A percentile compares a stretch with the other conserved stretches of the same genome.
Conservation (phyloP, 805 yeast species). For the Kluyveromyces siamensis region DNA sequence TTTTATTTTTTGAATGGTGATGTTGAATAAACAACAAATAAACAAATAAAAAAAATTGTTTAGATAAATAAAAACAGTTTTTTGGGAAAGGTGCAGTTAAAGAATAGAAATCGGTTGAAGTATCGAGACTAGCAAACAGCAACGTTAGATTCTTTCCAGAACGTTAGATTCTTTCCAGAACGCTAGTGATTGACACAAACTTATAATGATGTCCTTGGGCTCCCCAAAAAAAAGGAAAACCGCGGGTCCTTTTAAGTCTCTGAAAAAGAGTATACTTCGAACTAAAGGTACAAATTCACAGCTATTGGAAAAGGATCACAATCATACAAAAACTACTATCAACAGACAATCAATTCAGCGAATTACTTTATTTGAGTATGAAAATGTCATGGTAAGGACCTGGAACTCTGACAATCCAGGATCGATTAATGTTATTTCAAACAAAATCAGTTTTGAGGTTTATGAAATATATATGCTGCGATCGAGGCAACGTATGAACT, state of each 20-base stretch:
- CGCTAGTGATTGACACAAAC: background rate
- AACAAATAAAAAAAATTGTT: too few species aligned
- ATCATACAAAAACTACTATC: background rate
- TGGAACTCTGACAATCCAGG: background rate
- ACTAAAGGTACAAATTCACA: background rate
- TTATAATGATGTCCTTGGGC: background rate
- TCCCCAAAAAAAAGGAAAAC: conserved; percentile 1
- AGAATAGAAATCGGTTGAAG: too few species aligned
- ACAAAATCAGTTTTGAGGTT: conserved; percentile 16
- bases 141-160: too few species aligned
- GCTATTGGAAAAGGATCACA: background rate
- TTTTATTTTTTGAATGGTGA: too few species aligned
- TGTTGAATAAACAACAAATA: too few species aligned
- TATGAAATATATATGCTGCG: conserved; percentile 23
- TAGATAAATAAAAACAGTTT: too few species aligned
- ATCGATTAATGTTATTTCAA: background rate
- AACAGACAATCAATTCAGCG: conserved; percentile 23
- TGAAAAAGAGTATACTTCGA: conserved; percentile 1
- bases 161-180: too few species aligned
- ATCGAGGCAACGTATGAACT: conserved; percentile 14
- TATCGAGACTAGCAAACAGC: too few species aligned
- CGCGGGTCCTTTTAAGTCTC: background rate
- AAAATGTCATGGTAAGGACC: conserved; percentile 14
- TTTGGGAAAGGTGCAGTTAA: too few species aligned
- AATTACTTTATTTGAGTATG: conserved; percentile 21